Percentiles rank a stretch among this genome's conserved stretches.
Conservation (phyloP, 2,329 filamentous ascomycete species). For the Apiospora aurea region DNA sequence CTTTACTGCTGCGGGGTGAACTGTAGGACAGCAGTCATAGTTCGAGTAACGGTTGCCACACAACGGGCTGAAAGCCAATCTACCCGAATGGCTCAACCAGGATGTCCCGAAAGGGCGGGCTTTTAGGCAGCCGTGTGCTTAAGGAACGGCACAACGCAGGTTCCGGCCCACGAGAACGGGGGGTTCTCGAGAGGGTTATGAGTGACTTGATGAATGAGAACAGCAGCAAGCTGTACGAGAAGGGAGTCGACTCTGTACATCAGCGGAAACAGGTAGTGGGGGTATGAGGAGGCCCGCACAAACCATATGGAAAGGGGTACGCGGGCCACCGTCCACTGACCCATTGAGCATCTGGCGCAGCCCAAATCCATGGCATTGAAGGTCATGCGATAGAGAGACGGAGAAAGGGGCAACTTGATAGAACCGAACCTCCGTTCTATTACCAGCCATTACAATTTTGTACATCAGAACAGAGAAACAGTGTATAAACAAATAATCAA, state of each 20-base stretch:
- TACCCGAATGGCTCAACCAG: neutral
- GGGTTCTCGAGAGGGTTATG: neutral
- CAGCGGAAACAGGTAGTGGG: neutral
- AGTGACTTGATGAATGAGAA: neutral
- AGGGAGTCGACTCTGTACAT: conserved; percentile 22
- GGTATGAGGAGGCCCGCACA: conserved; percentile 3
- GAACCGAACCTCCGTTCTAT: conserved; percentile 24
- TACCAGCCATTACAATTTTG: conserved; percentile 15
- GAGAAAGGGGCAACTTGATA: neutral
- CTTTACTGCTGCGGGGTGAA: conserved; percentile 59
- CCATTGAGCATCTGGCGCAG: conserved; percentile 25
- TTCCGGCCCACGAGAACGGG: neutral
- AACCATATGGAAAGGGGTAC: conserved; percentile 1
- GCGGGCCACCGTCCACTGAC: conserved; percentile 2
- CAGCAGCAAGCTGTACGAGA: conserved; percentile 23
- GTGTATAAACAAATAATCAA: conserved; percentile 22
- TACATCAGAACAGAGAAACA: conserved; percentile 22
- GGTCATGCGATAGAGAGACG: neutral
- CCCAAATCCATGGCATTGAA: conserved; percentile 24
- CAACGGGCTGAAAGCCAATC: neutral
- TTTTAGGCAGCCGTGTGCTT: neutral
- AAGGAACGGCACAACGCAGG: neutral
- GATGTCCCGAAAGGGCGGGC: neutral
- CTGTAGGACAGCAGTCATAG: conserved; percentile 45
- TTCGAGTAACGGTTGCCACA: neutral